Evolutionary conservation across 129 eudicot genomes (phyloP).

Genomic region (Pittosporum tobira): DNA sequence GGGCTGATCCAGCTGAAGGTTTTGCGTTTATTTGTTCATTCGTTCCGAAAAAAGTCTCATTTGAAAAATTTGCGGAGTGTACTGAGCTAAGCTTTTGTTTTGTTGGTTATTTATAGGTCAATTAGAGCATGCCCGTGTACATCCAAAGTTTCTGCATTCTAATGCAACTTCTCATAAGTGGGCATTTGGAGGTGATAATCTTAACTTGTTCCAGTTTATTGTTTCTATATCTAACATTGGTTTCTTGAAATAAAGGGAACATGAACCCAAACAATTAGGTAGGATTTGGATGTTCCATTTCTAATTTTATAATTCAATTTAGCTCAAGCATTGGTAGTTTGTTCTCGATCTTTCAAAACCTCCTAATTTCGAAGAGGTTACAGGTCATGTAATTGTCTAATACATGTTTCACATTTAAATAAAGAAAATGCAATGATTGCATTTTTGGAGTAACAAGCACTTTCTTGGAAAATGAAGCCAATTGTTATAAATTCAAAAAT

Average conservation of each 20-base stretch:
- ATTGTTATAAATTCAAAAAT: no score
- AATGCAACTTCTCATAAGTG: slow-evolving; percentile 96
- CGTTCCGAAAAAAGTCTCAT: background rate
- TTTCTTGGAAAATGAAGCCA: no score
- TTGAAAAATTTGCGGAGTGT: background rate
- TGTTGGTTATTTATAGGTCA: slow-evolving; percentile 41
- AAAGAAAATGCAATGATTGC: no score
- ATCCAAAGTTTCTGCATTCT: slow-evolving; percentile 90
- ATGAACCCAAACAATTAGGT: no score
- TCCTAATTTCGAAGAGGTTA: no score
- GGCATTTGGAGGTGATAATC: slow-evolving; percentile 90
- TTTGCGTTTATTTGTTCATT: background rate
- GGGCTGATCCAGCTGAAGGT: slow-evolving; percentile 40
- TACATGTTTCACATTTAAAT: no score
- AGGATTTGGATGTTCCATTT: no score
- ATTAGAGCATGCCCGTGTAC: slow-evolving; percentile 90
- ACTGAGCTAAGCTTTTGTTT: slow-evolving; percentile 1
- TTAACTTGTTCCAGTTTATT: background rate
- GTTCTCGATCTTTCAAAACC: no score
- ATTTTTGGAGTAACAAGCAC: no score
- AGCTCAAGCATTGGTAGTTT: no score
- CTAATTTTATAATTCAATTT: no score
- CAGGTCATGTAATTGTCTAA: no score
- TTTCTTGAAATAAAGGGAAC: background rate
- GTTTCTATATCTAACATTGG: background rate